phyloP scores from a whole-genome alignment of 1,139 yeast genomes.

The Candida smagusa region DNA sequence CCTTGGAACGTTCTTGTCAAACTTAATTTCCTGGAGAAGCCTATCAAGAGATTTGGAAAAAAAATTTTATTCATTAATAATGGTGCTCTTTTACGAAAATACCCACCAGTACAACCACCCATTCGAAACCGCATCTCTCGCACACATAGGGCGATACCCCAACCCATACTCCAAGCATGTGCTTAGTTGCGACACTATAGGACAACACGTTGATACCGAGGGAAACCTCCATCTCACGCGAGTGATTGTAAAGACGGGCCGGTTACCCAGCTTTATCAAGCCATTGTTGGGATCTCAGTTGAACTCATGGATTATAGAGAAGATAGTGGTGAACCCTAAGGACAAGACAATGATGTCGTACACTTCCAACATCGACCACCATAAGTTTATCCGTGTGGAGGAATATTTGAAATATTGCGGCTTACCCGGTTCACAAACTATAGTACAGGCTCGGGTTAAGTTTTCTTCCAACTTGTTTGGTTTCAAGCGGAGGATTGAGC shows the following conservation, averaged over 20 bases:
- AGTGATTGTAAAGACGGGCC: slow-evolving; percentile 73
- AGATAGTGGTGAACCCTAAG: slow-evolving; percentile 68
- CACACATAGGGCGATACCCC: slow-evolving; percentile 83
- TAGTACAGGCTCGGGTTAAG: slow-evolving; percentile 53
- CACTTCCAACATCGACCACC: slow-evolving; percentile 84
- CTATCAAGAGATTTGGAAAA: background rate
- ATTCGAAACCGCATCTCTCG: slow-evolving; percentile 72
- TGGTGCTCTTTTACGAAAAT: slow-evolving; percentile 68
- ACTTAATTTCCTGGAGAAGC: too few species aligned
- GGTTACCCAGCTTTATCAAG: slow-evolving; percentile 75
- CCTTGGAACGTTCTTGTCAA: too few species aligned
- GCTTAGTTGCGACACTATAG: slow-evolving; percentile 75
- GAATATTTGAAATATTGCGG: slow-evolving; percentile 59
- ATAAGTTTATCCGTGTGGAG: slow-evolving; percentile 73
- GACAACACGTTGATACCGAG: slow-evolving; percentile 50
- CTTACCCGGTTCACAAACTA: slow-evolving; percentile 24
- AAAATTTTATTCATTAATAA: slow-evolving; percentile 15
- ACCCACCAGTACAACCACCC: slow-evolving; percentile 57
- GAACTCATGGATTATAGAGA: slow-evolving; percentile 83
- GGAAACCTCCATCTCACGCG: slow-evolving; percentile 75
- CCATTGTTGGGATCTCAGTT: slow-evolving; percentile 74
- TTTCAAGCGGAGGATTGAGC: slow-evolving; percentile 71
- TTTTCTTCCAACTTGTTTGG: slow-evolving; percentile 73
- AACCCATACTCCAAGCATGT: slow-evolving; percentile 93
- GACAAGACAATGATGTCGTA: slow-evolving; percentile 59